A percentile compares a stretch with the other conserved stretches of the same genome.
Evolutionary conservation across 2,329 filamentous ascomycete genomes (phyloP).

Genomic region (Trichoderma lentiforme): DNA sequence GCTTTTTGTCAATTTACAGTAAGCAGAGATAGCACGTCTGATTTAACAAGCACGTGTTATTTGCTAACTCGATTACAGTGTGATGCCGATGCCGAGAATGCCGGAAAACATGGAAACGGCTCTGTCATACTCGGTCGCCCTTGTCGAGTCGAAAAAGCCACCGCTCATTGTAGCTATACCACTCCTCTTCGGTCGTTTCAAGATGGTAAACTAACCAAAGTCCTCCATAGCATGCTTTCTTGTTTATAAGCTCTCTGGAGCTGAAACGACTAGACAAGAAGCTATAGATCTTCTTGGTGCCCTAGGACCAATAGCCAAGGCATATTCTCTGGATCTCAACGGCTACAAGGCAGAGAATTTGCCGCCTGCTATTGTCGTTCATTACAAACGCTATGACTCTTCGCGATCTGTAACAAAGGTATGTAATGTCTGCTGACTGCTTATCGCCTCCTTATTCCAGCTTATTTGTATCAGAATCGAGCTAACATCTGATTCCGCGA

Average conservation of each 20-base stretch:
- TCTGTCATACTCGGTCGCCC: constrained; percentile 51
- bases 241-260: constrained; percentile 39
- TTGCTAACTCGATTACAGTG: constrained; percentile 5
- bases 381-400: constrained; percentile 51
- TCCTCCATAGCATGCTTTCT: constrained; percentile 45
- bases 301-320: constrained; percentile 41
- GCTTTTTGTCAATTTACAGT: constrained; percentile 63
- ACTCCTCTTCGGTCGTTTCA: neutral
- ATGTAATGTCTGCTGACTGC: neutral
- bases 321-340: constrained; percentile 32
- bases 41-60: neutral
- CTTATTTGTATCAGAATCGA: neutral
- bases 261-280: constrained; percentile 41
- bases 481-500: neutral
- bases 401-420: constrained; percentile 43
- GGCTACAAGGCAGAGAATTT: constrained; percentile 36
- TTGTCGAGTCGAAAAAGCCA: constrained; percentile 58
- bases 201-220: constrained; percentile 18
- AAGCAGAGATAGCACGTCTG: constrained; percentile 27
- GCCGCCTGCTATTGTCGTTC: constrained; percentile 42
- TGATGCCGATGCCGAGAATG: constrained; percentile 46
- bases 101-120: constrained; percentile 46
- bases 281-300: constrained; percentile 40
- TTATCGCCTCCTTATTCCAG: neutral
- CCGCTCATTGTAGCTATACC: constrained; percentile 51